Evolutionary conservation across 257 asterid genomes (phyloP).

Genomic region (Solanum gracilifrons): DNA sequence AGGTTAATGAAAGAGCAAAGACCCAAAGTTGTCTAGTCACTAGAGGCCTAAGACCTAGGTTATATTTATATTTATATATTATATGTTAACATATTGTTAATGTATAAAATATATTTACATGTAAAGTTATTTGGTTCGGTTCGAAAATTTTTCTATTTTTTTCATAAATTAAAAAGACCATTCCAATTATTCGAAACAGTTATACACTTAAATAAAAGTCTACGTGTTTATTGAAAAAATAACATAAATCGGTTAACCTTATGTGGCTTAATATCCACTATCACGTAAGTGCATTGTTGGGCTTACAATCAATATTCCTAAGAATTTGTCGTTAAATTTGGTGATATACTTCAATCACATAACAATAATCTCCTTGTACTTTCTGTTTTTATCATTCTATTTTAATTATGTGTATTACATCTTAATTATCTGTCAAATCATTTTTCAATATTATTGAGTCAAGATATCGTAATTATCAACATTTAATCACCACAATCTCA

Average conservation of each 20-base stretch:
- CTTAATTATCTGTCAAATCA: neutral
- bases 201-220: too few relatives aligned
- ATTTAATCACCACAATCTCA: neutral
- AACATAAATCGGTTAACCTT: too few relatives aligned
- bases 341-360: neutral
- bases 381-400: neutral
- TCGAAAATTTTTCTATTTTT: rapidly evolving
- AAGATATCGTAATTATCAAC: neutral
- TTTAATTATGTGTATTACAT: neutral
- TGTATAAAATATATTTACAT: too few relatives aligned
- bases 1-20: too few relatives aligned
- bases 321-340: neutral
- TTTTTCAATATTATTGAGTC: neutral
- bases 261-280: neutral
- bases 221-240: too few relatives aligned
- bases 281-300: neutral
- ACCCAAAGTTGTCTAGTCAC: too few relatives aligned
- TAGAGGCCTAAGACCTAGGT: too few relatives aligned
- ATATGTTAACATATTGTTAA: too few relatives aligned
- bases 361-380: neutral
- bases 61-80: too few relatives aligned
- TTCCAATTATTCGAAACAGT: rapidly evolving
- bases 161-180: too few relatives aligned
- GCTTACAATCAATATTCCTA: neutral
- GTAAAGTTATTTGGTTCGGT: too few relatives aligned